Conservation (phyloP, 1,139 yeast genomes). For the Saccharomycopsis hybrid region DNA sequence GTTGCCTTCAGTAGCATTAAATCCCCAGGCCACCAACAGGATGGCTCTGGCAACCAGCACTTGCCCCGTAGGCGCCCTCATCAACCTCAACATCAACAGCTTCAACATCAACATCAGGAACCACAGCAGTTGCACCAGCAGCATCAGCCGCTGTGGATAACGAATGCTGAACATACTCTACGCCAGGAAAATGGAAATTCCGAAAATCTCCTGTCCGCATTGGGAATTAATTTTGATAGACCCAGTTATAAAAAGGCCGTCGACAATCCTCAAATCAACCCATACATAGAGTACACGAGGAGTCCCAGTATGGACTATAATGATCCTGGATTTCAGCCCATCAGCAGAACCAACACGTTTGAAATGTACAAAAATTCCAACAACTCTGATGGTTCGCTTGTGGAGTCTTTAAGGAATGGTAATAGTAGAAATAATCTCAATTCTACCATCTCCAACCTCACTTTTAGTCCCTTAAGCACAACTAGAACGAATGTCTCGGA, state of each 20-base stretch:
- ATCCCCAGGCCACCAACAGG: background rate
- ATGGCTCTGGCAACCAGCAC: background rate
- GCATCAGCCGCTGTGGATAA: background rate
- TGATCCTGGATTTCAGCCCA: conserved; percentile 12
- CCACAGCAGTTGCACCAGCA: background rate
- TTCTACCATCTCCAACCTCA: conserved; percentile 16
- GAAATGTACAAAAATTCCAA: conserved; percentile 13
- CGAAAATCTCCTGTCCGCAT: conserved; percentile 9
- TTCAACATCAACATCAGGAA: background rate
- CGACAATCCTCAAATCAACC: conserved; percentile 5
- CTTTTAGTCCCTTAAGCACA: conserved; percentile 18
- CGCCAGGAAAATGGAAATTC: no score
- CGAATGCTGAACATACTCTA: background rate
- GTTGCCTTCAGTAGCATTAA: no score
- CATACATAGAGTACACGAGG: no score
- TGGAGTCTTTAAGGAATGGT: background rate
- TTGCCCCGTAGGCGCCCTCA: no score
- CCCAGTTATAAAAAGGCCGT: background rate
- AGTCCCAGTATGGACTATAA: conserved; percentile 3
- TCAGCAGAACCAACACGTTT: conserved; percentile 8
- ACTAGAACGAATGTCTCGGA: background rate
- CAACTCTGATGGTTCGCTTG: conserved; percentile 13
- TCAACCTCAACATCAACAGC: background rate
- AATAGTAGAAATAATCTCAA: conserved; percentile 6
- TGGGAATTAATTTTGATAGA: conserved; percentile 16